Conservation (phyloP, 441 rosid species). For the Corymbia citriodora region DNA sequence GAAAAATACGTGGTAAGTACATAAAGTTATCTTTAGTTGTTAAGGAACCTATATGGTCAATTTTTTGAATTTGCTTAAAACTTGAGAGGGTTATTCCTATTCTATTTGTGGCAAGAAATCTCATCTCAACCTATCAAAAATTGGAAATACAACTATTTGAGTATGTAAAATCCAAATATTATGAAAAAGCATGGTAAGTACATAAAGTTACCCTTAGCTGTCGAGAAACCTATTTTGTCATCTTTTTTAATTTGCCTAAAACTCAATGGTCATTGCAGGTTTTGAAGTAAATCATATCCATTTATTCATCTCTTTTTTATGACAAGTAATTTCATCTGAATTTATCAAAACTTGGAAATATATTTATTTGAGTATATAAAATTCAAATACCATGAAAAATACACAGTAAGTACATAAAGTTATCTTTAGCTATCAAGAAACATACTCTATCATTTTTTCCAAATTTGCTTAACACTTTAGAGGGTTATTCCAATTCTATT, state of each 20-base stretch:
- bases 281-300: no score
- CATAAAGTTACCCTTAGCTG: background rate
- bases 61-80: background rate
- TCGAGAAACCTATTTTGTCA: background rate
- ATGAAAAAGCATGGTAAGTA: background rate
- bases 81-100: background rate
- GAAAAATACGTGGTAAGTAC: background rate
- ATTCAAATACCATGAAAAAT: background rate
- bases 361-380: background rate
- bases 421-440: no score
- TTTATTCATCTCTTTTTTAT: background rate
- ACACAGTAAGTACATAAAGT: background rate
- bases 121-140: background rate
- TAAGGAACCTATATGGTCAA: background rate
- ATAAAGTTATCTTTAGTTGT: background rate
- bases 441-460: no score
- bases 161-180: background rate
- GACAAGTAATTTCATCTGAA: background rate
- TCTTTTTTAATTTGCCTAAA: background rate
- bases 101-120: background rate
- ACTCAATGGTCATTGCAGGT: background rate
- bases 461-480: no score
- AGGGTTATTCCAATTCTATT: background rate
- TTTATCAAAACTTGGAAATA: background rate
- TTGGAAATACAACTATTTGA: background rate